A percentile compares a stretch with the other conserved stretches of the same genome.
Evolutionary conservation across 441 rosid species (phyloP).

Genomic region (Croton laevigatus): DNA sequence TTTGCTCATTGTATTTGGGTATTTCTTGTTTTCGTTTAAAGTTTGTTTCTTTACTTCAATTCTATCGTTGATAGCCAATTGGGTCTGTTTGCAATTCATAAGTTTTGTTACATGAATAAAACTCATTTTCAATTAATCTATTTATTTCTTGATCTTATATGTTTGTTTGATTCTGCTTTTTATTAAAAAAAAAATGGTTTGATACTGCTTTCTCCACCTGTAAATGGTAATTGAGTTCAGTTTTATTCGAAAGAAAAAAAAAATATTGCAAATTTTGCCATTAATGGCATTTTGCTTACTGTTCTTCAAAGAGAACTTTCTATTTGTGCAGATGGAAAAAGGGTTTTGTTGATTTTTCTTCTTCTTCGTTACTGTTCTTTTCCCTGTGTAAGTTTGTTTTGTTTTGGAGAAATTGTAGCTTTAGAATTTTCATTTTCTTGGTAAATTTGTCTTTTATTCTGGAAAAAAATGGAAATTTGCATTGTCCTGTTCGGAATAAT

Average conservation of each 20-base stretch:
- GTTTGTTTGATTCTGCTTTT: background rate
- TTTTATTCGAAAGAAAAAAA: background rate
- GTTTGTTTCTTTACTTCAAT: background rate
- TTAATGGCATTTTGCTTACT: background rate
- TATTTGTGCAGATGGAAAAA: background rate
- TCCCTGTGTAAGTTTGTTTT: background rate
- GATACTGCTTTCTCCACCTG: background rate
- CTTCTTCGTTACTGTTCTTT: background rate
- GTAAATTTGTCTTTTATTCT: background rate
- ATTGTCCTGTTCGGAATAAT: constrained; percentile 22
- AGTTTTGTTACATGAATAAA: background rate
- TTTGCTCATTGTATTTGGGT: constrained; percentile 1
- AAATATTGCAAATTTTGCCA: background rate
- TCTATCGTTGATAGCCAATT: background rate
- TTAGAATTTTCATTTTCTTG: background rate
- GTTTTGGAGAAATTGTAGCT: background rate
- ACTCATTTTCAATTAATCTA: background rate
- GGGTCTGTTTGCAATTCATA: background rate
- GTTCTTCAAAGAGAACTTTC: background rate
- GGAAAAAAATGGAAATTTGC: constrained; percentile 15
- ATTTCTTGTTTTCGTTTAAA: background rate
- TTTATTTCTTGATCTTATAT: background rate
- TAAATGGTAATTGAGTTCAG: background rate
- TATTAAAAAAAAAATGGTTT: no score
- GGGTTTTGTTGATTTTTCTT: background rate